Evolutionary conservation across 257 asterid genomes (phyloP).

Genomic region (Solanum pennellii): DNA sequence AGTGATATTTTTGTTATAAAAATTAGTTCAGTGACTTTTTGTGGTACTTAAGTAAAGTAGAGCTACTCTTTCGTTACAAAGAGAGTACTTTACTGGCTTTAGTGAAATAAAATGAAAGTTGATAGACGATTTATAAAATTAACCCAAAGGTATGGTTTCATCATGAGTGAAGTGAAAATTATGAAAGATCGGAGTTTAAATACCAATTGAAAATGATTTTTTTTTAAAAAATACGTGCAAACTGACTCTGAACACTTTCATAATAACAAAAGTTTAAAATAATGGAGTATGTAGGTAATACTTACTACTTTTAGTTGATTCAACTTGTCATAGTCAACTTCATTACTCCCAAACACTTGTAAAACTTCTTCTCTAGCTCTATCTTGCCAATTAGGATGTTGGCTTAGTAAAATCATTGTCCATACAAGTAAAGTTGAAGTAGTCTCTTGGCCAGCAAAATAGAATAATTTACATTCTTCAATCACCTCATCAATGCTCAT

Average conservation of each 20-base stretch:
- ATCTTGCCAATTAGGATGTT: conserved; percentile 11
- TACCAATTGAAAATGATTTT: fast-evolving
- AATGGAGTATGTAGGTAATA: background rate
- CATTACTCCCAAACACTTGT: background rate
- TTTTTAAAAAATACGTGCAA: background rate
- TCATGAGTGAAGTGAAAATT: background rate
- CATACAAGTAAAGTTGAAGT: conserved; percentile 5
- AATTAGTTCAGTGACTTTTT: background rate
- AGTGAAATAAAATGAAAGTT: background rate
- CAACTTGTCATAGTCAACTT: conserved; percentile 7
- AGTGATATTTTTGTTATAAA: background rate
- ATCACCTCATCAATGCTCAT: conserved; percentile 15
- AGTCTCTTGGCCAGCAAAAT: conserved; percentile 19
- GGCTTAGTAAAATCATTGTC: conserved; percentile 14
- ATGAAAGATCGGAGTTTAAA: background rate
- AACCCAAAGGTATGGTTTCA: background rate
- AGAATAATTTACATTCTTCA: conserved; percentile 21
- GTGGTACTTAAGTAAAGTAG: background rate
- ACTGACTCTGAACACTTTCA: fast-evolving
- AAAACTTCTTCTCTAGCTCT: conserved; percentile 16
- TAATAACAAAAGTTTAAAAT: background rate
- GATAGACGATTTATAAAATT: background rate
- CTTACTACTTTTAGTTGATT: conserved; percentile 14
- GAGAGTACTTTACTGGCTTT: background rate
- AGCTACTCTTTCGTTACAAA: background rate